Evolutionary conservation across 495 filamentous ascomycete species (phyloP), one percentile per base, ranked within the genome.

Genomic region (Aspergillus avenaceus): DNA sequence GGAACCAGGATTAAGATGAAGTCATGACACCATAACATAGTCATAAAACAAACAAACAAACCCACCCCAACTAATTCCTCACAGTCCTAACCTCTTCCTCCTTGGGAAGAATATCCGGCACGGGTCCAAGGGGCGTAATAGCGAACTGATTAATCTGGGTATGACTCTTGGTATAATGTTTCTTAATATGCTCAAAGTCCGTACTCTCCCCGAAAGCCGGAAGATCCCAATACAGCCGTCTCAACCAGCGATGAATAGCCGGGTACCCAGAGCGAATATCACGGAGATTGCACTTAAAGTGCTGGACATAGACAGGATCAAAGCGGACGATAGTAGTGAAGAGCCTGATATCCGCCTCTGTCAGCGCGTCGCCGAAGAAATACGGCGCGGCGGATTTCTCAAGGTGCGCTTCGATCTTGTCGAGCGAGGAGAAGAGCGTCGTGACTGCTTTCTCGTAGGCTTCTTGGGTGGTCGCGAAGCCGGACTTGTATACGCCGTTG

Each of bases 231-330:
- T 88, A 90, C 50, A 88, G 59, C 18, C 71, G 63, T 6, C 85
- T 69, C 49, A 89, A 53, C 86, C 86, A 90, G 41, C 68, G 71
- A 56, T 90, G 84, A 37, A 89, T 68, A 45, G 73, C 67, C 22
- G 86, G 86, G 59, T 83, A 92, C 5, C 88, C 90, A 19, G 79
- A 82, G 3, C 91, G 71, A 49, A 96, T 95, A 69, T 89, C 88
- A 7, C 84, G 76, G 31, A 95, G 65, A 63, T 96, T 96, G 62
- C 86, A 91, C 74, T 95, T 95, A 76, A 96, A 96, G 66, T 95
- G 88, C 75, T 93, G 89, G 4, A 95, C 89, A 58, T 96, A 96
- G 32, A 93, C 88, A 11, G 81, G 76, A 58, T 96, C 90, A 69
- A 96, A 96, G 26, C 90, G 81, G 48, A 92, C 70, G 41, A 95